Conservation (phyloP, 73 alveolate genomes). For the Blepharisma stoltei region DNA sequence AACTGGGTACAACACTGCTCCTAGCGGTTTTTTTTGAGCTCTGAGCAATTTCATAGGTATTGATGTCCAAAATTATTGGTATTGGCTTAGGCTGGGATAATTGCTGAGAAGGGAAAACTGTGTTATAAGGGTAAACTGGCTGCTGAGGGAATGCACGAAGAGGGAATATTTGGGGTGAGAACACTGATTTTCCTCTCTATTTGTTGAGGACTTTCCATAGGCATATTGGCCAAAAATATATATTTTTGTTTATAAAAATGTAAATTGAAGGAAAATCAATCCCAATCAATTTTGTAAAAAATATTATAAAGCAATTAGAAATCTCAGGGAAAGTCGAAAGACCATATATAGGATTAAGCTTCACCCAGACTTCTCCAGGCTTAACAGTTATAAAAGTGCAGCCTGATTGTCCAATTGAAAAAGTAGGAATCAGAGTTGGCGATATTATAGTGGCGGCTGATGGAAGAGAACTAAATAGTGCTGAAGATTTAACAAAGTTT, state of each 20-base stretch:
- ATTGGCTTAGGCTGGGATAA: no score
- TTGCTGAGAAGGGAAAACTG: no score
- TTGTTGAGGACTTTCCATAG: no score
- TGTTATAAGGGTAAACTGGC: no score
- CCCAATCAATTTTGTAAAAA: background rate
- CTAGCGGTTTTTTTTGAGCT: background rate
- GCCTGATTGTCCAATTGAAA: conserved; percentile 60
- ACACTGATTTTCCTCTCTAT: no score
- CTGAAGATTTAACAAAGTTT: conserved; percentile 35
- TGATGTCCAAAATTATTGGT: no score
- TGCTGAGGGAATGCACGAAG: no score
- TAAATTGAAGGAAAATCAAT: background rate
- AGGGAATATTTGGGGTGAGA: no score
- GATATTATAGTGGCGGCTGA: conserved; percentile 51
- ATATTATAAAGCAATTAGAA: background rate
- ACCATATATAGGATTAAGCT: conserved; percentile 21
- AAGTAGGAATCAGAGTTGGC: conserved; percentile 65
- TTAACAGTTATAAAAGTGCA: conserved; percentile 53
- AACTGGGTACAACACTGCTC: background rate
- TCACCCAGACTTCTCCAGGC: conserved; percentile 43
- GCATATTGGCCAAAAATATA: no score
- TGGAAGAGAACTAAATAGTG: conserved; percentile 43
- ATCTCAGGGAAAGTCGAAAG: background rate
- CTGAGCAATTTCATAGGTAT: background rate
- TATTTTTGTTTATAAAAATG: no score